Base-by-base conservation (phyloP, 2,329 filamentous ascomycete genomes). In the Fusarium sp. region DNA sequence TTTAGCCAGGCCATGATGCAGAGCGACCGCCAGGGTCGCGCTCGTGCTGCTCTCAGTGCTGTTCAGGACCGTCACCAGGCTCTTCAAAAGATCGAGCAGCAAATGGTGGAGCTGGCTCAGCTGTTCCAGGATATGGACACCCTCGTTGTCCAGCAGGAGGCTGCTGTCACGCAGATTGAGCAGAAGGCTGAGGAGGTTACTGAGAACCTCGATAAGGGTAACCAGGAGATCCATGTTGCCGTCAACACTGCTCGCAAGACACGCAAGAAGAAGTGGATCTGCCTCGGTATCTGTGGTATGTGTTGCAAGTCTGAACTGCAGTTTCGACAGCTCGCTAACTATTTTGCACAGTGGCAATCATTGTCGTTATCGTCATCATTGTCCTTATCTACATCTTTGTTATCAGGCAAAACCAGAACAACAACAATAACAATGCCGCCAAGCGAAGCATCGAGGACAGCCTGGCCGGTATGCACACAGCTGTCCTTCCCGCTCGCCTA, bases 221-320 rank as follows among this genome's bases (percentile, higher is more conserved):
- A 95, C 72, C 84, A 87, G 62, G 87, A 97, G 76, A 90, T 98
- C 57, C 87, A 84, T 35, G 85, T 84, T n/a, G 93, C 93, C 11
- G 90, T 97, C 61, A 82, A 84, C 59, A 96, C 91, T 67, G 94
- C 94, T 9, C 84, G 89, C 74, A 85, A 87, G 68, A 91, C 90
- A 46, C 85, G 91, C 68, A 91, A 88, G 80, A 96, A 96, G 92
- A 97, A 97, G 90, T 97, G 93, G 93, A 93, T 91, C 75, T 97
- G 93, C 82, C 79, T 97, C 67, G 88, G 89, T 70, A 92, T 97
- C 71, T 79, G 82, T 68, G 79, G 84, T 86, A 80, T 68, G 84
- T 71, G 17, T 54, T 17, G 15, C 29, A 11, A 21, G 13, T 6
- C 9, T n/a, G 13, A 15, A 15, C 6, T 10, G 19, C 14, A 4